phyloP scores from a whole-genome alignment of 2,329 filamentous ascomycete genomes.

The Coniochaeta sp. region DNA sequence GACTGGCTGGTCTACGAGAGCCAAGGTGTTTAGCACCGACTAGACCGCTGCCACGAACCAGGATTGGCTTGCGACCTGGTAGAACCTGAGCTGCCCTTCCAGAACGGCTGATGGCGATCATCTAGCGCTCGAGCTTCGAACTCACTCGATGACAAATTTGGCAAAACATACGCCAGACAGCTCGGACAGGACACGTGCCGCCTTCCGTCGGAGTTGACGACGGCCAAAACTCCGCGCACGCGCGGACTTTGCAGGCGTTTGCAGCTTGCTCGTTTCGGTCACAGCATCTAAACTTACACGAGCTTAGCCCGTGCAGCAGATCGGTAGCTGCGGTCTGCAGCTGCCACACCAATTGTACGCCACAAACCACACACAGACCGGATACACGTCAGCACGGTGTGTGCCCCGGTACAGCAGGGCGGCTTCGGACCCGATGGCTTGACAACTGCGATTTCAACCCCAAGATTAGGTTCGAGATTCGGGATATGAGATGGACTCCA shows the following conservation, averaged over 20 bases:
- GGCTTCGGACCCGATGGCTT: background rate
- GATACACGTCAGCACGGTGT: background rate
- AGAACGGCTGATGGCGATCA: background rate
- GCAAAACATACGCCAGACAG: no score
- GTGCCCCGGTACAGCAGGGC: no score
- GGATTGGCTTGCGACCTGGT: background rate
- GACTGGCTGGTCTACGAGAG: background rate
- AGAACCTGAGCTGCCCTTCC: background rate
- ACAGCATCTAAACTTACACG: background rate
- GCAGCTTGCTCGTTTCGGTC: no score
- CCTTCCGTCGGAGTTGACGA: background rate
- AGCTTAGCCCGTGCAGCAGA: background rate
- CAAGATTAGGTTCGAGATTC: background rate
- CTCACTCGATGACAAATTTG: no score
- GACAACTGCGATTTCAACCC: background rate
- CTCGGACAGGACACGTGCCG: no score
- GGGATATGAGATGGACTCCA: background rate
- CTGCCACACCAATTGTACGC: background rate
- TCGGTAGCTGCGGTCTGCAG: background rate
- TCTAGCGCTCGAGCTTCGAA: background rate
- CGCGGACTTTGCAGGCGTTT: no score
- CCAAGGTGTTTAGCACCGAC: background rate
- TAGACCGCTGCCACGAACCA: background rate
- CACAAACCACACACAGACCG: background rate
- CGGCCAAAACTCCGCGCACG: background rate